Conservation (phyloP, 2,329 filamentous ascomycete genomes). For the Neofusicoccum kwambonambiense region DNA sequence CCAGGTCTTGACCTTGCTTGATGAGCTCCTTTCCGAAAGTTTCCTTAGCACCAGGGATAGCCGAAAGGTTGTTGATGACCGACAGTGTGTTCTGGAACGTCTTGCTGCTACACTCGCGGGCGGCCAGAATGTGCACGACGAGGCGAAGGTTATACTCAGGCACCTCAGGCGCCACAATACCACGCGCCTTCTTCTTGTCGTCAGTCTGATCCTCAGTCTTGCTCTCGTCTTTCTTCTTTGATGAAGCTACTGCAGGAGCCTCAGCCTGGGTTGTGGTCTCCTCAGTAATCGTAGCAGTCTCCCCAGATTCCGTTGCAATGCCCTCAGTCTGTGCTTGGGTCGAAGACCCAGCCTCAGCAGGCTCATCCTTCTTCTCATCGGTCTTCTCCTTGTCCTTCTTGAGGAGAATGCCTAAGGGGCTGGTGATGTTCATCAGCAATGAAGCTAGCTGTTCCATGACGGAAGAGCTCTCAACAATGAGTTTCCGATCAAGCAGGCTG, state of each 20-base stretch:
- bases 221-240: constrained; percentile 39
- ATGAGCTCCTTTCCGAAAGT: constrained; percentile 93
- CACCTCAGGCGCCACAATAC: constrained; percentile 76
- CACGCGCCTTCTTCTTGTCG: constrained; percentile 60
- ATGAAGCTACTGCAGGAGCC: constrained; percentile 16
- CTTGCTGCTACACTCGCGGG: constrained; percentile 93
- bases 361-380: constrained; percentile 47
- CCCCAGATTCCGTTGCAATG: constrained; percentile 20
- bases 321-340: constrained; percentile 23
- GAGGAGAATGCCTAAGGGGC: constrained; percentile 77
- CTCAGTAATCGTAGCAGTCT: constrained; percentile 38
- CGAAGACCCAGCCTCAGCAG: constrained; percentile 33
- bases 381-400: constrained; percentile 75
- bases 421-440: constrained; percentile 82
- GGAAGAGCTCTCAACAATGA: constrained; percentile 94
- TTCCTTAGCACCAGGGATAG: constrained; percentile 84
- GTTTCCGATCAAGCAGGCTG: constrained; percentile 81
- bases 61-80: constrained; percentile 97
- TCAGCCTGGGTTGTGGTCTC: constrained; percentile 18
- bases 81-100: constrained; percentile 97
- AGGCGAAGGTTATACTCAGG: constrained; percentile 86
- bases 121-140: constrained; percentile 95
- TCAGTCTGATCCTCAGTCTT: constrained; percentile 45
- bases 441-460: constrained; percentile 94
- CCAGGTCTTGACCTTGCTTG: constrained; percentile 78